Base-by-base conservation (phyloP, 768 basidiomycete species). In the Termitomyces sp. region DNA sequence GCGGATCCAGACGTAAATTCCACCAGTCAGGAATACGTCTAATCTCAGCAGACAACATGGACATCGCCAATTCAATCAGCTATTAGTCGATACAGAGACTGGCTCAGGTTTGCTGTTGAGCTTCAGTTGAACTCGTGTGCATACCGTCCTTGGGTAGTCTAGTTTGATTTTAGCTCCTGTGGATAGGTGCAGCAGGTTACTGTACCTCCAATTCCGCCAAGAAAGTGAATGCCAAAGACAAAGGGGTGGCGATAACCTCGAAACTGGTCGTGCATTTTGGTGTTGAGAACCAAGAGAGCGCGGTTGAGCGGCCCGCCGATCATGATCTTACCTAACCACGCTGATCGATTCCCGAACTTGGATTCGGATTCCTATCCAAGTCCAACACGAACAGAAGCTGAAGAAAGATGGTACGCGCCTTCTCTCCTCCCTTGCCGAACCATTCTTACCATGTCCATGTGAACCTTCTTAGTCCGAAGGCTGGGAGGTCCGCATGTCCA, bases 401-500 rank as follows among this genome's bases (percentile, higher is more conserved):
- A 46, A 46, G 46, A 52, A 53, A 36, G 22, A 55, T 55, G 55
- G 55, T 55, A 7, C 6, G 55, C 16, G 40, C 40, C 7, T 55
- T 44, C 40, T 33, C 28, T 55, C 28, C 15, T 8, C 6, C 39
- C 8, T 42, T 55, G 7, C 11, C n/a, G 32, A 11, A n/a, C 7
- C 18, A 8, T n/a, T 13, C 40, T 55, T 3, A 55, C 28, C 55
- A 33, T 55, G 18, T 57, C 33, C 16, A 15, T 12, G 12, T 15
- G 15, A 38, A 28, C 4, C 28, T 5, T n/a, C 7, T 13, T 22
- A 57, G 56, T 46, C 56, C 1, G 56, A 57, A 9, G 32, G 12
- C 18, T 98, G 94, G 94, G 92, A 97, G 84, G 79, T 98, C 65
- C 89, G 93, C 62, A 83, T 93, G 79, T 96, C 94, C 48, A 86